Evolutionary conservation across 257 asterid species (phyloP), one percentile per base, ranked within the genome.

Genomic region (Ehretia macrophylla): DNA sequence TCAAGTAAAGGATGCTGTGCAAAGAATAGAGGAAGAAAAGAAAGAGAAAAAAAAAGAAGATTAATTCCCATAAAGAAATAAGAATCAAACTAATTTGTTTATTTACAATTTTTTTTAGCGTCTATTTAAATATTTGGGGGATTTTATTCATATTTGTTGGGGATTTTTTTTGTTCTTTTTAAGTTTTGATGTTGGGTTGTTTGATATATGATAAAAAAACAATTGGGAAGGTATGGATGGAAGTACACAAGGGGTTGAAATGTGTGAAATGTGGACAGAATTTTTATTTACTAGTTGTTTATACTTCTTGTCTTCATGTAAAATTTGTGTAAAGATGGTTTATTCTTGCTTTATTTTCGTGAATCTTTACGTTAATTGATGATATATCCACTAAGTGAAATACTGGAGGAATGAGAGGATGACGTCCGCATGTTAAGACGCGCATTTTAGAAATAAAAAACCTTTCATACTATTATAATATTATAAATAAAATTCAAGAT

Each of bases 121-220:
- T 77, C 71, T 63, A 82, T 67, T 67, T 64, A 62, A 50, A 27
- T 67, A 52, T 67, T 55, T 67, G 27, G 68, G 68, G 70, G 65
- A 71, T 72, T 79, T 68, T 71, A 81, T 62, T 68, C 63, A 71
- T 61, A 50, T 72, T 75, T 72, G 63, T 69, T 66, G 65, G 56
- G 8, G 63, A 27, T n/a, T 65, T 60, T 57, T 81, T 77, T 68
- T 69, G 23, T 62, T 42, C 32, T 44, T 59, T 64, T 60, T 49
- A 70, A 62, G 67, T 70, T 77, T 66, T 59, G 64, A 74, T 74
- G 74, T 72, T 84, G 78, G 78, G 55, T 40, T 73, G 70, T 49
- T 68, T 66, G 42, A 56, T 35, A 61, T 64, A 66, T 75, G 56
- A 53, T 71, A 74, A n/a, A 53, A 75, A 59, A 57, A 45, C 62